phyloP scores from a whole-genome alignment of 352 stramenopile genomes.

The Phytophthora kernoviae region DNA sequence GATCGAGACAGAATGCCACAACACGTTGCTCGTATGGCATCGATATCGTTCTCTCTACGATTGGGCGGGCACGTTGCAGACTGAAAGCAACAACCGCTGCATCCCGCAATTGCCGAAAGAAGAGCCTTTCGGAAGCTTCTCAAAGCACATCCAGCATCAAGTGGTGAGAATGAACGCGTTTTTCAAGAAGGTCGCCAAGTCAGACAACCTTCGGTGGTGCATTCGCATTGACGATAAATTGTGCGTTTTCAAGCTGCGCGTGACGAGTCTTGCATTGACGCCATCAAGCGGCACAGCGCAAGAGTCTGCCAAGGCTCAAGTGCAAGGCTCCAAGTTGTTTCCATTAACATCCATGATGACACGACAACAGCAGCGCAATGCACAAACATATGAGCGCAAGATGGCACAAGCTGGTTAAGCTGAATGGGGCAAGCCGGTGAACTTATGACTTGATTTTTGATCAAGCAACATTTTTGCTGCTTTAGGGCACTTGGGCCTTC shows the following conservation, averaged over 20 bases:
- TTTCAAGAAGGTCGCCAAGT: slow-evolving; percentile 50
- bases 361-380: slow-evolving; percentile 5
- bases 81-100: slow-evolving; percentile 13
- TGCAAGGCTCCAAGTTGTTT: slow-evolving; percentile 9
- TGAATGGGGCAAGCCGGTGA: too few relatives aligned
- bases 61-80: slow-evolving; percentile 12
- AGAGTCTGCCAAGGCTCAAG: slow-evolving; percentile 1
- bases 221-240: slow-evolving; percentile 23
- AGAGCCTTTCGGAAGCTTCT: slow-evolving; percentile 62
- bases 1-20: slow-evolving; percentile 15
- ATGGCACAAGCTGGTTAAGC: slow-evolving; percentile 14
- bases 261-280: neutral
- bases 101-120: slow-evolving; percentile 62
- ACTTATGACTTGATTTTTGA: too few relatives aligned
- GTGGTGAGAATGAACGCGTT: slow-evolving; percentile 55
- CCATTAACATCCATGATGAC: too few relatives aligned
- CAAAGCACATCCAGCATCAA: slow-evolving; percentile 56
- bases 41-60: slow-evolving; percentile 12
- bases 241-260: slow-evolving; percentile 17
- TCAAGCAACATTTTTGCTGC: too few relatives aligned
- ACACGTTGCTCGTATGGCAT: slow-evolving; percentile 18
- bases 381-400: slow-evolving; percentile 12
- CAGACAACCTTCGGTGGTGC: slow-evolving; percentile 55
- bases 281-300: neutral
- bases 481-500: too few relatives aligned